Base-by-base conservation (phyloP, 176 grass and related monocot genomes). In the Stipa capillata region DNA sequence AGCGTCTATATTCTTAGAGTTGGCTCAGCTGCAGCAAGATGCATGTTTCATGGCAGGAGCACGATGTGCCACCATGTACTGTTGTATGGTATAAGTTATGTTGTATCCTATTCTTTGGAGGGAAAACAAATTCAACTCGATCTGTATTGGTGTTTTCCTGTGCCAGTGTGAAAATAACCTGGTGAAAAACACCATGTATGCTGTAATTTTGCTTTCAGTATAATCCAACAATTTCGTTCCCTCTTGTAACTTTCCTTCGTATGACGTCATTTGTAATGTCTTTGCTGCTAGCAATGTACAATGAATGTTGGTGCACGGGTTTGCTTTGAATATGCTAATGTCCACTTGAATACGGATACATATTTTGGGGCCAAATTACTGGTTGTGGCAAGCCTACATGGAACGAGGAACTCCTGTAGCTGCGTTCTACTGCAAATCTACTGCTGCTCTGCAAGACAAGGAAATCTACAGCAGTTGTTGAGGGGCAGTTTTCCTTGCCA, bases 21-120 rank as follows among this genome's bases (percentile, higher is more conserved):
- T 78, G 73, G 43, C 45, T 70, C 20, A 20, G n/a, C 55, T 72
- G 73, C 79, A 14, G 61, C 31, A 73, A 21, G 37, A 55, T 74
- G 58, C 39, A 77, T 87, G 61, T 70, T 62, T 50, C 51, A 51
- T 50, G 74, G 32, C 32, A 11, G n/a, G 35, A 63, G 62, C 82
- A 69, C 59, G 29, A 76, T 74, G 43, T 2, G 76, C 9, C 35
- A 75, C 34, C 51, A 36, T 84, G 63, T 68, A 89, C 9, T 71
- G 6, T 89, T 89, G 77, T 83, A 87, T 78, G 17, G 35, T 81
- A 36, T 56, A 58, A 81, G 50, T 64, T 79, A 34, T 61, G 69
- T 35, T 89, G 76, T 85, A 76, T 25, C 43, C 36, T 33, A 33
- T 76, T 55, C 16, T 70, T 62, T 54, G 0, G 37, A 60, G 29